Conservation (phyloP, 345 rosid species). For the Acer yangbiense region DNA sequence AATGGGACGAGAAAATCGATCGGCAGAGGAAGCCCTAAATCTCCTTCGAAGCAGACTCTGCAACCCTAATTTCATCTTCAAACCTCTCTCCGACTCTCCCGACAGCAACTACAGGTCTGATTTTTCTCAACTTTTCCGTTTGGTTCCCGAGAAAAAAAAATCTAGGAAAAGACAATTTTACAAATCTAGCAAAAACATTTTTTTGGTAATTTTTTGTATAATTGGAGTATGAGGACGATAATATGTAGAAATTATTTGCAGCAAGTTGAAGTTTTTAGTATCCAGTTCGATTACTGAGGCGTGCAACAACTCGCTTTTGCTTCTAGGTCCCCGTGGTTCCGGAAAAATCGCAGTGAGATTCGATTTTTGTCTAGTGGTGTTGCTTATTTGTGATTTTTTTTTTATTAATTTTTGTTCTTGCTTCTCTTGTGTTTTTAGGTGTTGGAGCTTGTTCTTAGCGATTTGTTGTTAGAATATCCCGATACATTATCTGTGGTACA, state of each 20-base stretch:
- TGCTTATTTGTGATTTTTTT: neutral
- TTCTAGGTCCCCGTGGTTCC: constrained; percentile 92
- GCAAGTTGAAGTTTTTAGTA: constrained; percentile 73
- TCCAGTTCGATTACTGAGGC: constrained; percentile 77
- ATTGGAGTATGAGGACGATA: neutral
- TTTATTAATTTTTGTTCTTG: neutral
- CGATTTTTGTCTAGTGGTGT: neutral
- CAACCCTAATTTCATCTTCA: constrained; percentile 62
- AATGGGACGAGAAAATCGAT: constrained; percentile 44
- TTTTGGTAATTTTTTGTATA: neutral
- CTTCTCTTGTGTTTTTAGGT: constrained; percentile 43
- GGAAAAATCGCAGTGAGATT: constrained; percentile 79
- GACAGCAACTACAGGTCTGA: constrained; percentile 82
- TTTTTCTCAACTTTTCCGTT: neutral
- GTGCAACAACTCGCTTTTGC: constrained; percentile 89
- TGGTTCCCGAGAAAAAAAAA: neutral
- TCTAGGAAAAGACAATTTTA: neutral
- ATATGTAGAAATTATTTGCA: constrained; percentile 23
- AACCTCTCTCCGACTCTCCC: constrained; percentile 55
- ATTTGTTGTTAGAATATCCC: constrained; percentile 65
- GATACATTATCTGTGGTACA: constrained; percentile 77
- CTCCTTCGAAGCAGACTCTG: constrained; percentile 73
- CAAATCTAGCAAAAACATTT: neutral
- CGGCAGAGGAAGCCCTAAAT: constrained; percentile 44
- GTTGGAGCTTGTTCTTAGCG: constrained; percentile 78